phyloP scores from a whole-genome alignment of 495 filamentous ascomycete species.

The Neurospora sp. region DNA sequence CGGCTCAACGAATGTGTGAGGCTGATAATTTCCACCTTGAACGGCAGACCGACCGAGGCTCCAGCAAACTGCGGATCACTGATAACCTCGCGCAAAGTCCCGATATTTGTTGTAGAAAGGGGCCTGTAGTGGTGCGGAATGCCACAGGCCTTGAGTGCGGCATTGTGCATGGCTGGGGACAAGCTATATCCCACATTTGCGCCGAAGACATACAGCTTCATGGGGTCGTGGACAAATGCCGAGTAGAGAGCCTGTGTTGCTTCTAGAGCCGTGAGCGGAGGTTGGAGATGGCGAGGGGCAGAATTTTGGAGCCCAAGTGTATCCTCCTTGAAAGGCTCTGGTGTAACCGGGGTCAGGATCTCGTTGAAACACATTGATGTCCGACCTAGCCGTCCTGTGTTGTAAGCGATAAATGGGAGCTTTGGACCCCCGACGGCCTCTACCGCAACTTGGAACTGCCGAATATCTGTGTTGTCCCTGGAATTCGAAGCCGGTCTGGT shows the following conservation, averaged over 20 bases:
- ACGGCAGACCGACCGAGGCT: constrained; percentile 60
- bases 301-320: constrained; percentile 6
- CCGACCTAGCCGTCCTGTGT: constrained; percentile 51
- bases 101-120: constrained; percentile 47
- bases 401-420: constrained; percentile 55
- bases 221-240: constrained; percentile 44
- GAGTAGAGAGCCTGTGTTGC: constrained; percentile 44
- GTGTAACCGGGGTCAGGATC: constrained; percentile 54
- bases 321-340: constrained; percentile 34
- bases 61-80: constrained; percentile 58
- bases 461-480: constrained; percentile 48
- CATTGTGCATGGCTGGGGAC: constrained; percentile 68
- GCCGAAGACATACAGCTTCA: constrained; percentile 62
- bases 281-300: constrained; percentile 4
- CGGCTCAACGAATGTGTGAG: constrained; percentile 55
- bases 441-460: constrained; percentile 36
- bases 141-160: constrained; percentile 54
- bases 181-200: constrained; percentile 59
- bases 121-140: constrained; percentile 55
- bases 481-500: constrained; percentile 41
- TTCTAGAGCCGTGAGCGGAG: constrained; percentile 48
- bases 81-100: constrained; percentile 48
- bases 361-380: constrained; percentile 58
- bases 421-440: constrained; percentile 32
- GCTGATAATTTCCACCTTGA: constrained; percentile 57